Evolutionary conservation across 2,329 filamentous ascomycete genomes (phyloP).

Genomic region (Cladophialophora bantiana): DNA sequence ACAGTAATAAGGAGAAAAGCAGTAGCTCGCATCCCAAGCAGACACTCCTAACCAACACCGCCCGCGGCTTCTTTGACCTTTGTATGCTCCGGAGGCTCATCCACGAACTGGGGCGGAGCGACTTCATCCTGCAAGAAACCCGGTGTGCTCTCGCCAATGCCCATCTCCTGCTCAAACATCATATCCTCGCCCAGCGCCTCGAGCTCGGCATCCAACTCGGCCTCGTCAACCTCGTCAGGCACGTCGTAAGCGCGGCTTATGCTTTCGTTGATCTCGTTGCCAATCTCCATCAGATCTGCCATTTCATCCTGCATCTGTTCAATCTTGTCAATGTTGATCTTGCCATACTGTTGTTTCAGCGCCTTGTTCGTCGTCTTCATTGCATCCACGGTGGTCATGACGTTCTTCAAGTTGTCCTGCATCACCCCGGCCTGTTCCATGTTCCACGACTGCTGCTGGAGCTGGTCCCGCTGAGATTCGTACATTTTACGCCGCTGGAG

Average conservation of each 20-base stretch:
- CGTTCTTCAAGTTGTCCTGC: constrained; percentile 98
- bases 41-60: constrained; percentile 29
- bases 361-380: constrained; percentile 97
- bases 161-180: constrained; percentile 73
- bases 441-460: constrained; percentile 95
- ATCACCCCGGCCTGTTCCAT: constrained; percentile 99
- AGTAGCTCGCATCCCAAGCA: not conserved
- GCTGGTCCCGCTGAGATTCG: constrained; percentile 91
- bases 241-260: constrained; percentile 91
- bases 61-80: constrained; percentile 74
- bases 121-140: constrained; percentile 90
- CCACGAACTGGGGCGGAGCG: constrained; percentile 82
- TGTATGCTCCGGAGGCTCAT: constrained; percentile 78
- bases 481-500: constrained; percentile 93
- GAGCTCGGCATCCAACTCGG: constrained; percentile 92
- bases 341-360: constrained; percentile 91
- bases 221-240: constrained; percentile 95
- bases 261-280: constrained; percentile 97
- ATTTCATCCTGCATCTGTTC: constrained; percentile 98
- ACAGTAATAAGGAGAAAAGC: not conserved
- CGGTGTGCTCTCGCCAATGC: constrained; percentile 70
- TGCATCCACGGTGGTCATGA: constrained; percentile 96
- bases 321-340: constrained; percentile 97
- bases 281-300: constrained; percentile 93
- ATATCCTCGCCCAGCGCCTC: constrained; percentile 93